Evolutionary conservation across 345 rosid genomes (phyloP).

Genomic region (Eucalyptus viminalis): DNA sequence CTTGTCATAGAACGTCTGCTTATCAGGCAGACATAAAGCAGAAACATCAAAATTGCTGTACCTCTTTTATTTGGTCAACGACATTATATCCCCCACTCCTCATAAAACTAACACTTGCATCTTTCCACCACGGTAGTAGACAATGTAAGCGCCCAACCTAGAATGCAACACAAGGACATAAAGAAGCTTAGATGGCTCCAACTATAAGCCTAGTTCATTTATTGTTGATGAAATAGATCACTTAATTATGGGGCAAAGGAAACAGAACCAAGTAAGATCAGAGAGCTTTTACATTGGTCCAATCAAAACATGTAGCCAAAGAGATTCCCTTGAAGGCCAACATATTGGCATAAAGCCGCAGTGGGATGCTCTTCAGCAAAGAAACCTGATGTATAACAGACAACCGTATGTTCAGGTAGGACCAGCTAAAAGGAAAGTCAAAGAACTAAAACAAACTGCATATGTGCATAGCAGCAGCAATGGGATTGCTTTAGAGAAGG

Average conservation of each 20-base stretch:
- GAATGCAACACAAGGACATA: neutral
- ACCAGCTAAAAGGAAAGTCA: neutral
- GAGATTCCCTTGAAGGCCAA: conserved; percentile 48
- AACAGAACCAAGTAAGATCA: neutral
- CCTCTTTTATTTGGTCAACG: conserved; percentile 47
- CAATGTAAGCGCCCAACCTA: conserved; percentile 77
- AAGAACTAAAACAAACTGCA: neutral
- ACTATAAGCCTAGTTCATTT: neutral
- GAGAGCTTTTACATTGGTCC: conserved; percentile 52
- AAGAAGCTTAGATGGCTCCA: neutral
- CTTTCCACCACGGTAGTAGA: conserved; percentile 85
- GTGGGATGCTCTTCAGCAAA: conserved; percentile 45
- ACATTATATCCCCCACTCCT: conserved; percentile 76
- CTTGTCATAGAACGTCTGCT: neutral
- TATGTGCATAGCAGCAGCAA: neutral
- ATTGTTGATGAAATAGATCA: neutral
- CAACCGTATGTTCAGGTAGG: neutral
- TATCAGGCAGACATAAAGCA: neutral
- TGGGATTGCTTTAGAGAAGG: neutral
- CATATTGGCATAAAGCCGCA: conserved; percentile 57
- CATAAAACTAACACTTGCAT: conserved; percentile 69
- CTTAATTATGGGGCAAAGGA: neutral
- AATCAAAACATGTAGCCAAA: conserved; percentile 42
- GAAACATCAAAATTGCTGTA: neutral
- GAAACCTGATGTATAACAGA: conserved; percentile 33